Base-by-base conservation (phyloP, 805 yeast genomes). In the Kuraishia capsulata region DNA sequence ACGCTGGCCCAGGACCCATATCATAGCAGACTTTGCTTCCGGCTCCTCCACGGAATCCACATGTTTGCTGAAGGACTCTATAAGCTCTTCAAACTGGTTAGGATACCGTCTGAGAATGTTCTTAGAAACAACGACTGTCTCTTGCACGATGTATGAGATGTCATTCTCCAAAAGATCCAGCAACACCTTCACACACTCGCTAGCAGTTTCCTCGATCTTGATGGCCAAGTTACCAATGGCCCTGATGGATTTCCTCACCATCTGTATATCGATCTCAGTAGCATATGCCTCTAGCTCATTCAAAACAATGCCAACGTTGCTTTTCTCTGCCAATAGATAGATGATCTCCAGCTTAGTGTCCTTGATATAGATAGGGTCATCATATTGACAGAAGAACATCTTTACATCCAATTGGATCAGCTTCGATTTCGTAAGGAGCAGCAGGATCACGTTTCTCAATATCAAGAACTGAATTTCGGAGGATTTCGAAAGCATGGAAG, bases 181-280 rank as follows among this genome's bases (percentile, higher is more conserved):
- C 5, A 89, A 56, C 1, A 77, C 73, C 4, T 71, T 69, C 3
- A 85, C 81, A 56, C 95, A 85, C 19, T 65, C 65, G 4, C 65
- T 61, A 0, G 89, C 78, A 0, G 84, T 76, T 6, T 56, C 56
- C 20, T 76, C 77, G 13, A 87, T 59, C 51, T 85, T 86, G 20
- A 88, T 77, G 0, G 96, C 95, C 17, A 90, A 62, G 51, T 88
- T 85, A 2, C 97, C 97, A 44, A 90, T 77, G 0, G 96, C 95
- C 42, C 95, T 63, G 3, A 90, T 77, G 0, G 97, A 88, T 50
- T 87, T 84, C 40, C 95, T 66, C 2, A 89, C 85, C 81, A 88
- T 86, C 41, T 82, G 81, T 19, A 79, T 72, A 56, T 89, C 96
- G 11, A 85, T 78, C 50, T 86, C 96, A 0, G 87, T 74, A 4